Base-by-base conservation (phyloP, 768 basidiomycete genomes). In the Boletus pseudopeckii region DNA sequence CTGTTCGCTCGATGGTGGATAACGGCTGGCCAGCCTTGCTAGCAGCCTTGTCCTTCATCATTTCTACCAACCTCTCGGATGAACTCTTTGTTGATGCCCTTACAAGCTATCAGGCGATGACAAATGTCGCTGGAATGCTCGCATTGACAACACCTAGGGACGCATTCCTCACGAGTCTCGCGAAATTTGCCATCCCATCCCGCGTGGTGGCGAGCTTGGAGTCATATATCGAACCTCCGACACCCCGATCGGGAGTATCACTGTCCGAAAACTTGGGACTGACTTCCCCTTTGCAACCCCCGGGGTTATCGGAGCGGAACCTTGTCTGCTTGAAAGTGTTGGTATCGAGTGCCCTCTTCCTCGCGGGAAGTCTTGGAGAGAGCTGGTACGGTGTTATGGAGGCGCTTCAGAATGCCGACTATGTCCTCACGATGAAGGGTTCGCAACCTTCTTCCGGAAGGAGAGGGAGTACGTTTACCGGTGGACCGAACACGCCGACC, bases 321-420 rank as follows among this genome's bases (percentile, higher is more conserved):
- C 76, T 97, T 58, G 88, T 91, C 0, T 98, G 96, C 67, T 71
- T 98, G 48, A 92, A 92, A 59, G 86, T 90, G 2, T 74, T 94
- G 51, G 76, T 97, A 8, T 77, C 82, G 0, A 86, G 86, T 56
- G 85, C 90, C 1, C 72, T 91, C 26, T 90, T 90, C 67, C 77
- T 98, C 9, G 89, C 92, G 0, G 90, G 90, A 0, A 88, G 86
- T 52, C 79, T 97, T 7, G 92, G 86, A n/a, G 80, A 85, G 53
- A 92, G 88, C 55, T 98, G 96, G 96, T 96, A 91, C 68, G 80
- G 86, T 42, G 81, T 98, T 9, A 75, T 98, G 48, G 95, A 98
- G 64, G 84, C 88, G 1, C 72, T 98, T 22, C 96, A 98, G 72
- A 98, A 94, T 59, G 95, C 96, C 7, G 94, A 96, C 62, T 93